A percentile compares a stretch with the other conserved stretches of the same genome.
Conservation (phyloP, 371 early-diverging fungal species). For the Batkoa obscura region DNA sequence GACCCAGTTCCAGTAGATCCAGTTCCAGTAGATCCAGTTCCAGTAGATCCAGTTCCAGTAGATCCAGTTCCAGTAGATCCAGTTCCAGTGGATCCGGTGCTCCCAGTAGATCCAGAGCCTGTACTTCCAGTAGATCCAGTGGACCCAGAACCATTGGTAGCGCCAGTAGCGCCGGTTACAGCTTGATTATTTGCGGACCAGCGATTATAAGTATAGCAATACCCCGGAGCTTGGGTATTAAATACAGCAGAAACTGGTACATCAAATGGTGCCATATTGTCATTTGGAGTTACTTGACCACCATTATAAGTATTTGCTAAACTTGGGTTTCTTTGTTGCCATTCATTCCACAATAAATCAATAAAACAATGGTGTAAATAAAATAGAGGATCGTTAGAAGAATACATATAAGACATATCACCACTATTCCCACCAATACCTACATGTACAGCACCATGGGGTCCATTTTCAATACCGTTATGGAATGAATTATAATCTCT, state of each 20-base stretch:
- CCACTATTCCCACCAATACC: slow-evolving; percentile 16
- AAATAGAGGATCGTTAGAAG: slow-evolving; percentile 3
- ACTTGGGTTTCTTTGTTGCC: not conserved
- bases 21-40: too few species aligned
- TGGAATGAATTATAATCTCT: slow-evolving; percentile 16
- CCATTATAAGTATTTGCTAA: not conserved
- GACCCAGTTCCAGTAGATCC: too few species aligned
- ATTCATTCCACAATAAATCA: not conserved
- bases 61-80: too few species aligned
- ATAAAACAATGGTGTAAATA: slow-evolving; percentile 1
- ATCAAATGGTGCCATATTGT: not conserved
- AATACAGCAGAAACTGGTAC: not conserved
- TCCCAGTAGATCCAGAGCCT: too few species aligned
- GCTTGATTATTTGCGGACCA: too few species aligned
- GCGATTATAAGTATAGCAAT: too few species aligned
- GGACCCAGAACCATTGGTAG: too few species aligned
- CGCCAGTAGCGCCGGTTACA: too few species aligned
- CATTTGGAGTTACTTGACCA: not conserved
- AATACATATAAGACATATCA: slow-evolving; percentile 16
- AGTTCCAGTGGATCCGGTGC: too few species aligned
- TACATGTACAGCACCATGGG: slow-evolving; percentile 24
- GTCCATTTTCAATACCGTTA: slow-evolving; percentile 15
- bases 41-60: too few species aligned
- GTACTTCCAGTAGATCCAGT: too few species aligned
- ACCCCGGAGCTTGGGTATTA: too few species aligned